These are phyloP conservation scores for Candolleomyces aberdarensis DNA, from an alignment of 768 basidiomycete genomes.

Conservation along the genomic window DNA sequence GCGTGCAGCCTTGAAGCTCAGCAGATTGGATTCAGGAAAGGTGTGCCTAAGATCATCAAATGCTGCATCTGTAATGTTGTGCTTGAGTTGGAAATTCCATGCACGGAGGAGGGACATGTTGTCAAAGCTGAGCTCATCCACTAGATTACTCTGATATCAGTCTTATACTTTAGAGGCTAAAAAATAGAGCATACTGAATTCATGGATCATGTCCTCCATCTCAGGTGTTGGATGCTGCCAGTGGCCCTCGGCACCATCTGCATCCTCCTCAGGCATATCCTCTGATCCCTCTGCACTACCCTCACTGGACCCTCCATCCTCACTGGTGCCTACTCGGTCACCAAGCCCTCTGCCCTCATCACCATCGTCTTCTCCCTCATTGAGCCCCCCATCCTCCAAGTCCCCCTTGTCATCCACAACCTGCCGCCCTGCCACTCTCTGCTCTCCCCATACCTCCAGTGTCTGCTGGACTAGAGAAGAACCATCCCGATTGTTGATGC, in stretches of 20 bases:
- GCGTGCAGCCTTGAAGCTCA: neutral
- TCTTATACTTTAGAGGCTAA: neutral
- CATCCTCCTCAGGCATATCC: neutral
- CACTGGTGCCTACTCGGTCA: neutral
- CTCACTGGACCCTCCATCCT: neutral
- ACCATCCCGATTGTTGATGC: neutral
- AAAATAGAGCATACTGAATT: neutral
- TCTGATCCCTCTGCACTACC: neutral
- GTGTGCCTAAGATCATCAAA: neutral
- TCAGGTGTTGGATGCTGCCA: neutral
- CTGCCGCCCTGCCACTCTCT: too few species aligned
- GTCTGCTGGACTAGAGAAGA: neutral
- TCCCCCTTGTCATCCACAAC: too few species aligned
- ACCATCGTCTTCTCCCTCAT: too few species aligned
- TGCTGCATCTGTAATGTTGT: neutral
- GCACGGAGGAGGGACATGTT: neutral
- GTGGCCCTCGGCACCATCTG: neutral
- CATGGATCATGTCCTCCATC: neutral
- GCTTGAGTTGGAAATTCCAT: neutral
- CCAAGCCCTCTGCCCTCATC: neutral
- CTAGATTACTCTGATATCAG: neutral
- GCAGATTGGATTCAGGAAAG: neutral
- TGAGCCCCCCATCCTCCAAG: too few species aligned
- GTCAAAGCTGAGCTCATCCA: neutral
- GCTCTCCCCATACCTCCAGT: too few species aligned